A percentile compares a stretch with the other conserved stretches of the same genome.
phyloP scores from a whole-genome alignment of 2,329 filamentous ascomycete species.

The Ascochyta clinopodiicola region DNA sequence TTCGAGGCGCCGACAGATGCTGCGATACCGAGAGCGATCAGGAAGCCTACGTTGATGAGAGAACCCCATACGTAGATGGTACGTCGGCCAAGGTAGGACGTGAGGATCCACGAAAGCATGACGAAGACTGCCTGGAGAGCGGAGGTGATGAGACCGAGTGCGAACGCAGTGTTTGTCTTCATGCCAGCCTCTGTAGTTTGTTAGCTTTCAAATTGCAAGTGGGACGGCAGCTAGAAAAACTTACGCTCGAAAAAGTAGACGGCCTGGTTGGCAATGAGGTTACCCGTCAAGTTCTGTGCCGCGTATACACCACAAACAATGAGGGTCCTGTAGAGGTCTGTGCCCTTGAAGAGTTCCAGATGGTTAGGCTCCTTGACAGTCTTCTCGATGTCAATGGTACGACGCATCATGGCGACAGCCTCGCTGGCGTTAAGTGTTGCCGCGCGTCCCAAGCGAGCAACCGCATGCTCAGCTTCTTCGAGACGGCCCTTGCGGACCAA shows the following conservation, averaged over 20 bases:
- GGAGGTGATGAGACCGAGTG: constrained; percentile 69
- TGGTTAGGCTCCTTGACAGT: constrained; percentile 55
- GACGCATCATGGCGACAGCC: constrained; percentile 65
- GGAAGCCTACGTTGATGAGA: constrained; percentile 59
- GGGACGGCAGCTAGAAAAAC: constrained; percentile 27
- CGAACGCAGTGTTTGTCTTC: constrained; percentile 61
- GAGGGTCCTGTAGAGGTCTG: constrained; percentile 61
- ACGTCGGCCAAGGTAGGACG: constrained; percentile 67
- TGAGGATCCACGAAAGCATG: constrained; percentile 72
- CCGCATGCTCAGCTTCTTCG: constrained; percentile 53
- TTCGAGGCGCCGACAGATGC: constrained; percentile 56
- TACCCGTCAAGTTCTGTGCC: constrained; percentile 67
- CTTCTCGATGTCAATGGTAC: constrained; percentile 63
- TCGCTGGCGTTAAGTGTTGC: constrained; percentile 51
- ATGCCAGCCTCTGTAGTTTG: constrained; percentile 66
- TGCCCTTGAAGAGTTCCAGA: constrained; percentile 62
- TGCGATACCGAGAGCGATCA: constrained; percentile 66
- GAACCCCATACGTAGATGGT: constrained; percentile 70
- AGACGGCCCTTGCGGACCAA: constrained; percentile 54
- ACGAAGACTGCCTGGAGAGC: constrained; percentile 67
- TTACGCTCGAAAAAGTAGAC: constrained; percentile 66
- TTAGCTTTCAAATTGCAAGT: constrained; percentile 32
- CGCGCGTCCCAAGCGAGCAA: constrained; percentile 58
- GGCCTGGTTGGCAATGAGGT: constrained; percentile 68
- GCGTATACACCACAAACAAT: constrained; percentile 65